phyloP scores from a whole-genome alignment of 2,329 filamentous ascomycete species.

The Talaromyces sp. region DNA sequence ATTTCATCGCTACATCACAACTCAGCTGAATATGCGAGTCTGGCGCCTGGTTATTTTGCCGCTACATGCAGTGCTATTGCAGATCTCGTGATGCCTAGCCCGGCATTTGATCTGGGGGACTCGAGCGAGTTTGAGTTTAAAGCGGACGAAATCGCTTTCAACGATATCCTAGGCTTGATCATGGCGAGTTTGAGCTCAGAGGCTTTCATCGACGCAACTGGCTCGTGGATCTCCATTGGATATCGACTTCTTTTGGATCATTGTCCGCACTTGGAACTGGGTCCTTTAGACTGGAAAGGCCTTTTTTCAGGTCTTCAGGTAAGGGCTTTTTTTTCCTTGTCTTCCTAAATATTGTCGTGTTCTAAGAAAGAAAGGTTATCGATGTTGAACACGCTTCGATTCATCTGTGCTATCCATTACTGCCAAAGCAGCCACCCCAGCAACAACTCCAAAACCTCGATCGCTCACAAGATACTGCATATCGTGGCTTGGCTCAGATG shows the following conservation, averaged over 20 bases:
- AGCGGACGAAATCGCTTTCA: conserved; percentile 17
- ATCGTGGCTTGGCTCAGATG: conserved; percentile 24
- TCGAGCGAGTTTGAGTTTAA: neutral
- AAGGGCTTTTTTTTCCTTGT: neutral
- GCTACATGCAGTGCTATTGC: conserved; percentile 22
- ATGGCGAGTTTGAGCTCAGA: conserved; percentile 29
- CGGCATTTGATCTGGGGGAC: neutral
- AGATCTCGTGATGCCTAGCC: conserved; percentile 18
- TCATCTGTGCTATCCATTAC: conserved; percentile 26
- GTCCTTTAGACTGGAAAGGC: conserved; percentile 19
- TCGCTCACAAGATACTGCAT: conserved; percentile 20
- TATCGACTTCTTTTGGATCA: conserved; percentile 26
- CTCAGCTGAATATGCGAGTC: conserved; percentile 15
- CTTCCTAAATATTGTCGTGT: neutral
- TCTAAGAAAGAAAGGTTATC: conserved; percentile 17
- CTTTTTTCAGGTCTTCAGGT: conserved; percentile 26
- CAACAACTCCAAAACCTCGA: conserved; percentile 18
- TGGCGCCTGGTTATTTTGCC: conserved; percentile 21
- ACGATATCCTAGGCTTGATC: conserved; percentile 25
- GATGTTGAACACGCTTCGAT: conserved; percentile 29
- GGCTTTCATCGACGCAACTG: conserved; percentile 23
- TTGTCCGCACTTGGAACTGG: conserved; percentile 16
- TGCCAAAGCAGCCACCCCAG: conserved; percentile 21
- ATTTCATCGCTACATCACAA: conserved; percentile 24
- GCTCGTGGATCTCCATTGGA: conserved; percentile 26